Conservation (phyloP, 1,284 basidiomycete species). For the Cerrena zonata region DNA sequence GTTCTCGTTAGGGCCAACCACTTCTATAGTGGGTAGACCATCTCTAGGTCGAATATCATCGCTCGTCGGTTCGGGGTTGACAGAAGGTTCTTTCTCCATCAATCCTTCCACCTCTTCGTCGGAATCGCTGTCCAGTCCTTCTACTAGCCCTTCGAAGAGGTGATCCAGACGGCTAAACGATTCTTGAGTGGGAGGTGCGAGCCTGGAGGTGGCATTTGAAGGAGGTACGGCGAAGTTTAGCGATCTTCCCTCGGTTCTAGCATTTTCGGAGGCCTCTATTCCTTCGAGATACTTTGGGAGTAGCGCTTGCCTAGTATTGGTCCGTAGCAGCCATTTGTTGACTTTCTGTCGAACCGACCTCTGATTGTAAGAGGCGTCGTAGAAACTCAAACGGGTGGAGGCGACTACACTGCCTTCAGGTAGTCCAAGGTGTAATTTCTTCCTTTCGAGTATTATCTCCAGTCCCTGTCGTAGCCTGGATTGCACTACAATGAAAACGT, state of each 20-base stretch:
- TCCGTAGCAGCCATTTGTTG: neutral
- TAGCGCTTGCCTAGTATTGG: neutral
- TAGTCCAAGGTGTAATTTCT: neutral
- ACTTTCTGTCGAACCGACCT: neutral
- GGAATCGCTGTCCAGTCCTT: too few species aligned
- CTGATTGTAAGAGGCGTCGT: neutral
- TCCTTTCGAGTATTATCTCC: neutral
- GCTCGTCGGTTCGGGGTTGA: neutral
- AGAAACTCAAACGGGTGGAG: neutral
- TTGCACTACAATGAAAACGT: neutral
- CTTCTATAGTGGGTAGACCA: too few species aligned
- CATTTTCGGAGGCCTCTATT: neutral
- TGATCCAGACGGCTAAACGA: too few species aligned
- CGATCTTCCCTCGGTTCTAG: neutral
- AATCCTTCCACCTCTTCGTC: neutral
- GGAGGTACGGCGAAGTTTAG: neutral
- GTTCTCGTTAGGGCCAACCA: too few species aligned
- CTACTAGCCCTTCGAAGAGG: too few species aligned
- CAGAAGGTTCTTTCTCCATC: neutral
- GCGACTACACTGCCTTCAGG: neutral
- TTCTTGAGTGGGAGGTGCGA: neutral
- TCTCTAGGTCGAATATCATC: neutral
- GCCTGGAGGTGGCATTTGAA: neutral
- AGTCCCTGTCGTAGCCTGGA: neutral
- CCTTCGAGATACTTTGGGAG: neutral